Base-by-base conservation (phyloP, 192 early-diverging fungal genomes). In the Coemansia sp. region DNA sequence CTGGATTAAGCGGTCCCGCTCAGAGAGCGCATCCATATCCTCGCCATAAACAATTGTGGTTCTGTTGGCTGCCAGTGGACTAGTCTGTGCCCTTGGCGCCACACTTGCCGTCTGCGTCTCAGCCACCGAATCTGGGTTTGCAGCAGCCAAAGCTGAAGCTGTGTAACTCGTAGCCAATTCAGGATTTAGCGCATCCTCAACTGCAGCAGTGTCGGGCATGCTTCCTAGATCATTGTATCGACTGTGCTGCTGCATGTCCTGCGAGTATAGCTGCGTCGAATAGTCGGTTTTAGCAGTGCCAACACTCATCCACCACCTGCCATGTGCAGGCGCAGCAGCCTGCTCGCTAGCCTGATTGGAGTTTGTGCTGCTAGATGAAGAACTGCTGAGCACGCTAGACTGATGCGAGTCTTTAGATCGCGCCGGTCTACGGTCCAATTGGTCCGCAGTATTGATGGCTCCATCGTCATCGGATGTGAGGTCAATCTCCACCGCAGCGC, bases 11-110 rank as follows among this genome's bases (percentile, higher is more conserved):
- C 24, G 62, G 32, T 81, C 79, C 11, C 70, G 73, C 56, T 75
- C 79, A 10, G 73, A 72, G 5, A 72, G 41, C 22, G 70, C 67
- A 38, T 69, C 63, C 2, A 63, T 60, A 54, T 81, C 79, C 48
- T 81, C 77, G 24, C 67, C 63, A 52, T 81, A 81, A 2, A 81
- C 60, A 27, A 81, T 72, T 19, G 50, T 75, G 21, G 70, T 73
- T 41, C 53, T 54, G 50, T 69, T 61, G 1, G 52, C 69, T 1
- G 10, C 27, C 37, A 63, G 41, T 9, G 69, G 67, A 23, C 66
- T 69, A 5, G 59, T 38, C 5, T 32, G 50, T 53, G 11, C 9
- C 19, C 11, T 6, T 5, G 56, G 19, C 7, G 17, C 9, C 12
- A n/a, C 32, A 22, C 15, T 5, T n/a, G 3, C 14, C 19, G 35